Conservation (phyloP, 768 basidiomycete species). For the Megacollybia marginata region DNA sequence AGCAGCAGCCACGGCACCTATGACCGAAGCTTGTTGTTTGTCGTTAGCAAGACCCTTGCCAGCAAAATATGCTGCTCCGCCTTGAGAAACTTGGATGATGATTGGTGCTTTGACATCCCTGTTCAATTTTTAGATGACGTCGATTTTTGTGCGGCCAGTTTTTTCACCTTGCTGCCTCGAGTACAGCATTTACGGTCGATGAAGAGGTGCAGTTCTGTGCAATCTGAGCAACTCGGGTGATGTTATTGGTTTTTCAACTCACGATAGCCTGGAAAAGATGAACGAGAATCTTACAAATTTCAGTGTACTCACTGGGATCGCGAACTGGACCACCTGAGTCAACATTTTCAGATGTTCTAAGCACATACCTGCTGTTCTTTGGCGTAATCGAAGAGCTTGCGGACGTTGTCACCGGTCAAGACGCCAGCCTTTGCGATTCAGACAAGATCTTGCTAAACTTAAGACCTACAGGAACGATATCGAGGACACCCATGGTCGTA, state of each 20-base stretch:
- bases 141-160: constrained; percentile 1
- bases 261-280: constrained; percentile 59
- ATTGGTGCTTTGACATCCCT: constrained; percentile 96
- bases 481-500: constrained; percentile 64
- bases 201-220: constrained; percentile 92
- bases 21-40: constrained; percentile 90
- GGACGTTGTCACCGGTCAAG: constrained; percentile 89
- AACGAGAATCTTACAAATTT: background rate
- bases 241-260: constrained; percentile 25
- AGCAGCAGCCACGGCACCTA: constrained; percentile 89
- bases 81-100: constrained; percentile 97
- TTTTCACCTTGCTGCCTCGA: constrained; percentile 86
- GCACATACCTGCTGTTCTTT: constrained; percentile 72
- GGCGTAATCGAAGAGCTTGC: constrained; percentile 94
- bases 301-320: constrained; percentile 64
- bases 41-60: constrained; percentile 95
- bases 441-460: background rate
- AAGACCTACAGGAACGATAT: constrained; percentile 70
- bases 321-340: constrained; percentile 42
- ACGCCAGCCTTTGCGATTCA: constrained; percentile 68
- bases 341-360: background rate
- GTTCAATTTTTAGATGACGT: constrained; percentile 9
- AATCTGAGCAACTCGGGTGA: background rate
- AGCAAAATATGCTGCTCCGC: constrained; percentile 91
- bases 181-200: constrained; percentile 86